Conservation (phyloP, 2,329 filamentous ascomycete genomes). For the Chaetomium globosum region DNA sequence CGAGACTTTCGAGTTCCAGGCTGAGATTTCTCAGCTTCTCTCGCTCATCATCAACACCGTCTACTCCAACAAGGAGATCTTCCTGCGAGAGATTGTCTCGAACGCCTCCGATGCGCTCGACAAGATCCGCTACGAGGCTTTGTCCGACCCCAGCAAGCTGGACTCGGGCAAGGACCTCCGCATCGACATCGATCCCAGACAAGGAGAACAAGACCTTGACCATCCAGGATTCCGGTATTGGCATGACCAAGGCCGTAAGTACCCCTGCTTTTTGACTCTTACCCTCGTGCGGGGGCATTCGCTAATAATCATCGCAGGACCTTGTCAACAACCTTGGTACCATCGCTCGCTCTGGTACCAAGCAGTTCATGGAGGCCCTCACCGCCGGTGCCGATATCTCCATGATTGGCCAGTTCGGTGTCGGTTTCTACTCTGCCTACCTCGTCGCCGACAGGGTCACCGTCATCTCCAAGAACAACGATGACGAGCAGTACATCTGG, state of each 20-base stretch:
- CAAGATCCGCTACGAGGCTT: slow-evolving; percentile 99
- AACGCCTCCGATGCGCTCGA: slow-evolving; percentile 98
- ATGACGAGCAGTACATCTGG: slow-evolving; percentile 99
- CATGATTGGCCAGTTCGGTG: slow-evolving; percentile 99
- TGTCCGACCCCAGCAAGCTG: slow-evolving; percentile 96
- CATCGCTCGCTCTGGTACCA: slow-evolving; percentile 97
- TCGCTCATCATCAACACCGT: slow-evolving; percentile 99
- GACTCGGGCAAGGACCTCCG: slow-evolving; percentile 97
- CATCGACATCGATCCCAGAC: slow-evolving; percentile 98
- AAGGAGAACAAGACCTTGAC: slow-evolving; percentile 97
- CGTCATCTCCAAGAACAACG: slow-evolving; percentile 98
- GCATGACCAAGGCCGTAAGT: slow-evolving; percentile 99
- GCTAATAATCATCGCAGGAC: slow-evolving; percentile 63
- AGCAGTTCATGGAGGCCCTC: slow-evolving; percentile 99
- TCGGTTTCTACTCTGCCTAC: slow-evolving; percentile 99
- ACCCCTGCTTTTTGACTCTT: neutral
- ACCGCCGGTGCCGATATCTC: slow-evolving; percentile 98
- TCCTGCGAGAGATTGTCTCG: slow-evolving; percentile 96
- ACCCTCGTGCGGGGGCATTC: neutral
- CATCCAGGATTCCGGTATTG: slow-evolving; percentile 97
- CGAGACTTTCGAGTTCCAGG: slow-evolving; percentile 99
- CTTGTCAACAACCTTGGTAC: slow-evolving; percentile 99
- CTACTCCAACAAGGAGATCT: slow-evolving; percentile 99
- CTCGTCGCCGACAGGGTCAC: slow-evolving; percentile 96
- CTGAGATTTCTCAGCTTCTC: slow-evolving; percentile 99